Evolutionary conservation across 2,329 filamentous ascomycete species (phyloP).

Genomic region (Elsinoe perseae): DNA sequence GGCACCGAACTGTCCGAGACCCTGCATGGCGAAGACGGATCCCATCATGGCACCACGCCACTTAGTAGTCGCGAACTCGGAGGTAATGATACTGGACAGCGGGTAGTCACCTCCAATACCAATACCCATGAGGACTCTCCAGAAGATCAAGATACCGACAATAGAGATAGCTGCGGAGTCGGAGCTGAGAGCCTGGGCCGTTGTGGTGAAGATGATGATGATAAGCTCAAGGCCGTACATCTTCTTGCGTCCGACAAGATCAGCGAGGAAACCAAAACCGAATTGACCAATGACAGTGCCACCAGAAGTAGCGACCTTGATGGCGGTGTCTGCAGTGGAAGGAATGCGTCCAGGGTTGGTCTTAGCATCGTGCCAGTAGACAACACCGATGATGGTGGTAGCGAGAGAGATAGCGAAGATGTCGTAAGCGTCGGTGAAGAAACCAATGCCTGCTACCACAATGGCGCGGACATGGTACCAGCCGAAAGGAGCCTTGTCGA

Average conservation of each 20-base stretch:
- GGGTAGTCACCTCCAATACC: conserved; percentile 76
- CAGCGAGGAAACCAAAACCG: conserved; percentile 69
- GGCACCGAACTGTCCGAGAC: conserved; percentile 68
- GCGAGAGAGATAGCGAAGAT: conserved; percentile 71
- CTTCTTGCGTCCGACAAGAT: conserved; percentile 67
- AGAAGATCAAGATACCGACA: conserved; percentile 66
- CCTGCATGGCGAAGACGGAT: conserved; percentile 80
- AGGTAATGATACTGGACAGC: conserved; percentile 74
- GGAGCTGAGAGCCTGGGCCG: conserved; percentile 62
- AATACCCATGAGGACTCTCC: conserved; percentile 36
- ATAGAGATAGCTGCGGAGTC: conserved; percentile 55
- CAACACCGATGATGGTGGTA: conserved; percentile 69
- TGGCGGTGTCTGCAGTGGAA: conserved; percentile 62
- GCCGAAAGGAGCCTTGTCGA: conserved; percentile 73
- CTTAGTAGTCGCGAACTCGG: conserved; percentile 78
- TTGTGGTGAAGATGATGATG: conserved; percentile 69
- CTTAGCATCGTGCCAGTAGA: conserved; percentile 54
- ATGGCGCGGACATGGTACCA: conserved; percentile 78
- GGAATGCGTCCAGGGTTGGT: conserved; percentile 50
- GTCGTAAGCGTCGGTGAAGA: conserved; percentile 76
- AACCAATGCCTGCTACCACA: conserved; percentile 72
- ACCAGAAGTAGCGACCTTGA: conserved; percentile 77
- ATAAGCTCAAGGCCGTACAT: conserved; percentile 82
- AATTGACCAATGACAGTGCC: conserved; percentile 79
- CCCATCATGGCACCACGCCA: conserved; percentile 85